phyloP scores from a whole-genome alignment of 202 grass and related monocot genomes.

The Tripidium arundinaceum region DNA sequence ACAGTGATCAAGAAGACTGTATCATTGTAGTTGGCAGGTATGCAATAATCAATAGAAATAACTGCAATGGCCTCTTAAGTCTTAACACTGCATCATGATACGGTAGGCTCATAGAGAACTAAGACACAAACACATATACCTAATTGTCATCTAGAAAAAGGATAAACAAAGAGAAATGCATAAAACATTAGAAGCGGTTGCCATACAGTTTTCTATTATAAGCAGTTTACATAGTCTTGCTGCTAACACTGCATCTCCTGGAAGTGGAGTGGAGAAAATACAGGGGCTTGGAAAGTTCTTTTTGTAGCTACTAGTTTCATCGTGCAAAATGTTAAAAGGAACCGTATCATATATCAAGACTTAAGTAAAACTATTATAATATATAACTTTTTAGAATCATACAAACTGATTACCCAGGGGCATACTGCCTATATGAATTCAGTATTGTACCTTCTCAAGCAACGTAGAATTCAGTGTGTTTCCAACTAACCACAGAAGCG shows the following conservation, averaged over 20 bases:
- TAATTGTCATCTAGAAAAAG: neutral
- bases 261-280: no score
- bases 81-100: neutral
- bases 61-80: neutral
- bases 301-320: neutral
- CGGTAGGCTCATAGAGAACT: conserved; percentile 13
- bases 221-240: no score
- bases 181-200: neutral
- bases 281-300: neutral
- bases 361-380: neutral
- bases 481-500: conserved; percentile 74
- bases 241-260: no score
- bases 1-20: conserved; percentile 4
- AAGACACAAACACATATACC: conserved; percentile 1
- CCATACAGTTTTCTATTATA: no score
- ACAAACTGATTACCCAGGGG: neutral
- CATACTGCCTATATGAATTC: conserved; percentile 9
- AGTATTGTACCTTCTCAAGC: conserved; percentile 67
- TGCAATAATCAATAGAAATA: conserved; percentile 19
- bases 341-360: neutral
- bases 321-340: neutral
- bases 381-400: conserved; percentile 7
- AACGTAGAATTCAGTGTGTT: conserved; percentile 65
- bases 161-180: neutral
- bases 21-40: neutral